Evolutionary conservation across 768 basidiomycete species (phyloP).

Genomic region (Kwoniella europaea): DNA sequence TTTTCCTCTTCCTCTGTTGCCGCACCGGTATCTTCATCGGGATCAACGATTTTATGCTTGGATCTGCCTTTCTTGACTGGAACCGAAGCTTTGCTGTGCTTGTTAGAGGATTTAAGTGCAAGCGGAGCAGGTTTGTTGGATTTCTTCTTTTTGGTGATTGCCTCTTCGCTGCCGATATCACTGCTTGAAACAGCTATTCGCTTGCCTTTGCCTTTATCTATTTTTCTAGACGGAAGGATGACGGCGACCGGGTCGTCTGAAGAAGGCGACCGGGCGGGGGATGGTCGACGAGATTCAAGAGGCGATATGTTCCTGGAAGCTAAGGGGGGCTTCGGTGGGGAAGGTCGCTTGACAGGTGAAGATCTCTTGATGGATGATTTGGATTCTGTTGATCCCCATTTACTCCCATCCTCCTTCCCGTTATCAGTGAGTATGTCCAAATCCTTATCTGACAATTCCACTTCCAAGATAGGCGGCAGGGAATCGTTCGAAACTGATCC

Average conservation of each 20-base stretch:
- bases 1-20: conserved; percentile 39
- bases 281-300: not conserved
- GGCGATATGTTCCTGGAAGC: not conserved
- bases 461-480: conserved; percentile 2
- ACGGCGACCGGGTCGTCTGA: not conserved
- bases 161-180: conserved; percentile 7
- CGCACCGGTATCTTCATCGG: conserved; percentile 35
- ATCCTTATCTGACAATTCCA: conserved; percentile 10
- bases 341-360: not conserved
- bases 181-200: not conserved
- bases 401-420: not conserved
- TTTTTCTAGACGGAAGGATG: not conserved
- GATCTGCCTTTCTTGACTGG: conserved; percentile 1
- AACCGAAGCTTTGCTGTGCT: not conserved
- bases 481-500: not conserved
- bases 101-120: not conserved
- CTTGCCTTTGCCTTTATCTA: conserved; percentile 14
- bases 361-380: conserved; percentile 1
- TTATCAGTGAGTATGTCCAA: conserved; percentile 8
- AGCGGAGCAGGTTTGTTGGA: not conserved
- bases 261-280: not conserved
- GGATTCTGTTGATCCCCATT: not conserved
- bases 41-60: conserved; percentile 32
- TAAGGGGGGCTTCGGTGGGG: not conserved
- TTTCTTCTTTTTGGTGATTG: not conserved